phyloP scores from a whole-genome alignment of 139 green algal species.

The Asterochloris sp. region DNA sequence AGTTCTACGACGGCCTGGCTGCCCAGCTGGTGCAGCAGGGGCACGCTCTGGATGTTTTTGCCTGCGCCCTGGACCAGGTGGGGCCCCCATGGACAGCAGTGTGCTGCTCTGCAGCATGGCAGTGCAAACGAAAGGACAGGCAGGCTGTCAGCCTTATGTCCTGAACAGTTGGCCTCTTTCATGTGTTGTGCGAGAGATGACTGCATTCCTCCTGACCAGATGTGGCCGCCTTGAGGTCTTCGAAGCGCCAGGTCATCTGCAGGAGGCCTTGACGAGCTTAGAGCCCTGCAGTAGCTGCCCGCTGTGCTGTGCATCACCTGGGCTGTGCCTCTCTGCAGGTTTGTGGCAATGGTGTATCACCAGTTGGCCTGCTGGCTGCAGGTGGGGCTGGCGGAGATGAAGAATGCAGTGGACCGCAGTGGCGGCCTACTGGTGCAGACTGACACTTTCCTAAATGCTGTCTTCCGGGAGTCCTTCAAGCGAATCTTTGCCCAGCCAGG shows the following conservation, averaged over 20 bases:
- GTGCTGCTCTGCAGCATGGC: neutral
- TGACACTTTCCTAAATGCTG: constrained; percentile 84
- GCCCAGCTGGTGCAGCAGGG: constrained; percentile 76
- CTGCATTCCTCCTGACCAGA: neutral
- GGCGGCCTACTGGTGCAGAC: constrained; percentile 88
- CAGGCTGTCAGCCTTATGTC: no score
- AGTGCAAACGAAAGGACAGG: neutral
- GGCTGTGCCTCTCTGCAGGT: neutral
- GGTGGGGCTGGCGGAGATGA: constrained; percentile 96
- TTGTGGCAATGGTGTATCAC: neutral
- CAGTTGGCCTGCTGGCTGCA: constrained; percentile 29
- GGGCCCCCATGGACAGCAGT: constrained; percentile 1
- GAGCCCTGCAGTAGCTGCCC: neutral
- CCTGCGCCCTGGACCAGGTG: constrained; percentile 94
- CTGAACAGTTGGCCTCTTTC: neutral
- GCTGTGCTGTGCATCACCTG: constrained; percentile 19
- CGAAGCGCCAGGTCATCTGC: no score
- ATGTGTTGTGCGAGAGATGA: neutral
- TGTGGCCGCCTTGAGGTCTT: no score
- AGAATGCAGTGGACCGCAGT: constrained; percentile 76
- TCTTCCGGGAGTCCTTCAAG: constrained; percentile 87
- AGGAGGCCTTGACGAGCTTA: neutral
- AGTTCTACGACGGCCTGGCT: constrained; percentile 88
- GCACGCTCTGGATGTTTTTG: constrained; percentile 93
- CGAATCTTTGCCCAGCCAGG: constrained; percentile 61